Evolutionary conservation across 83 land plant genomes (phyloP), one percentile per base, ranked within the genome.

Genomic region (Isoetes engelmannii): DNA sequence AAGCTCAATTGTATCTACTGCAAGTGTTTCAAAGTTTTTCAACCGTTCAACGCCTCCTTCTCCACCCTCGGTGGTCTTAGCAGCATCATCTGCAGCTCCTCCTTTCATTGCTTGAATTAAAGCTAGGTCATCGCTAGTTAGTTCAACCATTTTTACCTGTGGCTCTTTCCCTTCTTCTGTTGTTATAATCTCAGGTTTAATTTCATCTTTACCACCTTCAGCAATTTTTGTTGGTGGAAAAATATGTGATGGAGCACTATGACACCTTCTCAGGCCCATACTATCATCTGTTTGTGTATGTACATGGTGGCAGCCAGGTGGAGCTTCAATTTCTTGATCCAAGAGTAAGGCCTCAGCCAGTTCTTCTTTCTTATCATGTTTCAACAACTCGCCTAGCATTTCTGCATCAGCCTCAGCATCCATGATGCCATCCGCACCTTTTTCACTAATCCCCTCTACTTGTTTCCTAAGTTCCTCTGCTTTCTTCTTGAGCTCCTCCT

Each of bases 1-100:
- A 6, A 72, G 48, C 15, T 42, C 53, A 18, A 72, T 17, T 0
- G 74, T 72, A 28, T 72, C 74, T 5, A 63, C 49, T 6, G 74
- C 74, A 68, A 72, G 48, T 4, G 8, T 63, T 47, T 72, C 74
- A 63, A 61, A 72, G n/a, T 62, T 17, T 21, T 72, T 68, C 65
- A 72, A 49, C 3, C 68, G 74, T 45, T 70, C 72, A n/a, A 51
- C 50, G 42, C 63, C 72, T 8, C 46, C 72, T 9, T 12, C 62
- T 59, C 41, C 63, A 13, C 63, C 63, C 3, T 60, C 19, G 3
- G 63, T 10, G 3, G 63, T 41, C 41, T 64, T 7, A 8, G 18
- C 62, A 12, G 28, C 62, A 20, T 1, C 4, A 20, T 59, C 62
- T 12, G 55, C 55, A 51, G 17, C 3, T 59, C 37, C 37, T 28